These are phyloP conservation scores for Peronospora farinosa DNA, from an alignment of 352 stramenopile genomes.

Conservation along the genomic window DNA sequence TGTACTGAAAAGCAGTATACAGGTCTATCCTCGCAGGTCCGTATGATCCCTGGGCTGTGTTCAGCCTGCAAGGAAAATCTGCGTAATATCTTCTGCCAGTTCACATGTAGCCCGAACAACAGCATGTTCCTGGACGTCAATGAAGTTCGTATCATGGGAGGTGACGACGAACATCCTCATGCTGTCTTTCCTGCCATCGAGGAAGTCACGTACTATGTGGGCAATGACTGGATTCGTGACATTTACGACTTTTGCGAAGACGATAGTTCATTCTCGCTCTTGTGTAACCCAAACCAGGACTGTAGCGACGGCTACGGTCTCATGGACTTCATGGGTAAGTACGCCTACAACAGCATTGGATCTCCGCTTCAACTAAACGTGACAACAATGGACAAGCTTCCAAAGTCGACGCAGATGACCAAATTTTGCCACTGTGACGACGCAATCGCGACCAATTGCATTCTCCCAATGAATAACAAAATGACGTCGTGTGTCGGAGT, in stretches of 20 bases:
- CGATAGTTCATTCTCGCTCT: constrained; percentile 47
- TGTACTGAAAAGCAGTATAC: constrained; percentile 56
- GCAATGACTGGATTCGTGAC: constrained; percentile 54
- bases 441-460: constrained; percentile 39
- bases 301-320: constrained; percentile 50
- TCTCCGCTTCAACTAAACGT: constrained; percentile 62
- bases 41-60: constrained; percentile 52
- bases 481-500: constrained; percentile 48
- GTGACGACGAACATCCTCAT: constrained; percentile 32
- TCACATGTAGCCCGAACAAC: constrained; percentile 62
- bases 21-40: constrained; percentile 47
- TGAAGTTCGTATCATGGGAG: constrained; percentile 44
- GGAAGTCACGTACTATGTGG: constrained; percentile 54
- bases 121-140: constrained; percentile 51
- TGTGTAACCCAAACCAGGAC: constrained; percentile 52
- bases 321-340: constrained; percentile 55
- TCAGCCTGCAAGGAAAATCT: constrained; percentile 57
- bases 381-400: constrained; percentile 35
- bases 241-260: constrained; percentile 59
- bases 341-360: constrained; percentile 54
- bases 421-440: constrained; percentile 41
- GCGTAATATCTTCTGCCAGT: constrained; percentile 60
- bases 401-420: constrained; percentile 24
- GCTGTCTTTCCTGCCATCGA: constrained; percentile 48
- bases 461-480: constrained; percentile 38